Base-by-base conservation (phyloP, 148 eudicot species). In the Pharnaceum exiguum region DNA sequence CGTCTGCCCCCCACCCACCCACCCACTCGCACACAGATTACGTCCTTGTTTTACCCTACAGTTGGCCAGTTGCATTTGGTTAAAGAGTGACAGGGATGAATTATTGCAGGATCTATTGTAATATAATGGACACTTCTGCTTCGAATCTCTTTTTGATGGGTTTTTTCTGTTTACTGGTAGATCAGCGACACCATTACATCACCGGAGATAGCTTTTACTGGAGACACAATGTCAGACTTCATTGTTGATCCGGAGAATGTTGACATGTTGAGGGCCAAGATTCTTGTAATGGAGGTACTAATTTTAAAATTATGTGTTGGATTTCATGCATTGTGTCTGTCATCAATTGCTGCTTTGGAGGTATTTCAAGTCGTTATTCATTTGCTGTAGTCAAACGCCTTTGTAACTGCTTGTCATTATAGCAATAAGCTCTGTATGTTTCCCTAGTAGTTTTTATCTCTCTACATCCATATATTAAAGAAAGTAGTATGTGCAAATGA, bases 161-260 rank as follows among this genome's bases (percentile, higher is more conserved):
- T 15, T 49, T 46, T 35, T 13, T 31, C 73, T 71, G 35, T 44
- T 6, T 27, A 62, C 73, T 69, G 46, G 59, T 84, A 91, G 98
- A 88, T 91, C 16, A 85, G 83, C 19, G 36, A 80, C 55, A 76
- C 90, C 30, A 30, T 52, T 24, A 77, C 84, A 44, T 53, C 89
- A 57, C 88, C 96, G 55, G 98, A 91, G 78, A 66, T 91, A 72
- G 98, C 97, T 29, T 90, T 90, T 70, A 87, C 95, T 8, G 97
- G 97, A 51, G 97, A 90, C 71, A 90, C 97, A 57, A 84, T 64
- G 26, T 87, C 97, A 25, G 93, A 90, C 59, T 90, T 82, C 70
- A 71, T 82, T 59, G 83, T 84, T 55, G 89, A 90, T 71, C 95
- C 97, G 52, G 83, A 71, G 23, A 90, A 82, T 80, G 86, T 95